These are phyloP conservation scores for Sclerotiophoma versabilis DNA, from an alignment of 2,329 filamentous ascomycete species.

Conservation along the genomic window DNA sequence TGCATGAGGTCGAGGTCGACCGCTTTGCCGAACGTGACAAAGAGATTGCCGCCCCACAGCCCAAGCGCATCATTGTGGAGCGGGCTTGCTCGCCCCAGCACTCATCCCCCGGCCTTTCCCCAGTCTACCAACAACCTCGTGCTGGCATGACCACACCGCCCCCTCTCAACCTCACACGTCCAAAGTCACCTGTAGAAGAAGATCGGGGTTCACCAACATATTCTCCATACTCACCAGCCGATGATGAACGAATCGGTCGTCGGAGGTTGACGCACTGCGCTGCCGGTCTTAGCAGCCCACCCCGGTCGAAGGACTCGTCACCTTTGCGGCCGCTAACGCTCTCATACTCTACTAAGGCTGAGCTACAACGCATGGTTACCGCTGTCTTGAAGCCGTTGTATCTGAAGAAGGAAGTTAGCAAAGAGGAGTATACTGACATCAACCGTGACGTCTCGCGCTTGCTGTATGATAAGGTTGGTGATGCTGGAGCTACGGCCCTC, in stretches of 20 bases:
- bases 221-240: constrained; percentile 66
- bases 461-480: constrained; percentile 75
- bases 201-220: constrained; percentile 70
- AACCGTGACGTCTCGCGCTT: constrained; percentile 88
- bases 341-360: constrained; percentile 84
- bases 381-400: constrained; percentile 83
- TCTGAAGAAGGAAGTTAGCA: constrained; percentile 77
- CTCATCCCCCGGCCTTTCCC: constrained; percentile 73
- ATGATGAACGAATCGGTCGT: constrained; percentile 49
- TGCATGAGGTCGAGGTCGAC: constrained; percentile 81
- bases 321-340: constrained; percentile 68
- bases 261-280: constrained; percentile 39
- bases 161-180: constrained; percentile 62
- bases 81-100: constrained; percentile 53
- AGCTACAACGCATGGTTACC: constrained; percentile 87
- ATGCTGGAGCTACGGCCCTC: constrained; percentile 58
- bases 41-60: constrained; percentile 47
- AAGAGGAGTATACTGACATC: constrained; percentile 90
- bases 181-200: constrained; percentile 64
- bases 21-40: constrained; percentile 45
- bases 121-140: constrained; percentile 71
- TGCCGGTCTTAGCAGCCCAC: constrained; percentile 49
- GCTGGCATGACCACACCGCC: constrained; percentile 73
- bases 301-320: constrained; percentile 69
- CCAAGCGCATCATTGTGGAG: constrained; percentile 52